These are phyloP conservation scores for Dactylellina parvicollis DNA, from an alignment of 2,329 filamentous ascomycete species.

Conservation along the genomic window DNA sequence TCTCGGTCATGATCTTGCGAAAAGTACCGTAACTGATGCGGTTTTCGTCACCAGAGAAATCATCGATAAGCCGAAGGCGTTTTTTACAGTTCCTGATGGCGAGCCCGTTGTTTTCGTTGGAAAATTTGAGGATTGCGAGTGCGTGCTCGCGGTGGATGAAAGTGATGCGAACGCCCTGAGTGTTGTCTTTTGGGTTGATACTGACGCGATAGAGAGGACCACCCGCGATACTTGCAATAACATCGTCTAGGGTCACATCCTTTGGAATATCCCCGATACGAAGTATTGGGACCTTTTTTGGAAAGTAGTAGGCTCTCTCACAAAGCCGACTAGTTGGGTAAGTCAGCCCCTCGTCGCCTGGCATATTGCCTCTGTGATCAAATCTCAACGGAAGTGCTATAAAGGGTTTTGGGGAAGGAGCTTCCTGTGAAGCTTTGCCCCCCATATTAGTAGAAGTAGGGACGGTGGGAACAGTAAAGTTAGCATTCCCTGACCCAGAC, in stretches of 20 bases:
- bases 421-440: too few species aligned
- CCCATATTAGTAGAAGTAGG: neutral
- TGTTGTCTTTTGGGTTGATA: neutral
- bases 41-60: slow-evolving; percentile 7
- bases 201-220: slow-evolving; percentile 42
- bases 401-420: neutral
- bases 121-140: slow-evolving; percentile 13
- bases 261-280: slow-evolving; percentile 19
- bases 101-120: slow-evolving; percentile 19
- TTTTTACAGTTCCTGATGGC: slow-evolving; percentile 16
- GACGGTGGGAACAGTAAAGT: neutral
- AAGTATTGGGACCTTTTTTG: slow-evolving; percentile 24
- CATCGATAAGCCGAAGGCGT: slow-evolving; percentile 21
- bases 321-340: slow-evolving; percentile 3
- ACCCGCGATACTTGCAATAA: slow-evolving; percentile 16
- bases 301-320: slow-evolving; percentile 6
- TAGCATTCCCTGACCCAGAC: neutral
- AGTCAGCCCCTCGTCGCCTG: neutral
- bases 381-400: slow-evolving; percentile 19
- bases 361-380: slow-evolving; percentile 26
- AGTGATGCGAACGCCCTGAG: slow-evolving; percentile 16
- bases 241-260: slow-evolving; percentile 5
- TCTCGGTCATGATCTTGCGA: slow-evolving; percentile 43
- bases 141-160: slow-evolving; percentile 41
- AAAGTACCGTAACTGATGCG: slow-evolving; percentile 27